Percentiles rank a stretch among this genome's conserved stretches.
These are phyloP conservation scores for Fraxinus dipetala DNA, from an alignment of 305 asterid species.

Conservation along the genomic window DNA sequence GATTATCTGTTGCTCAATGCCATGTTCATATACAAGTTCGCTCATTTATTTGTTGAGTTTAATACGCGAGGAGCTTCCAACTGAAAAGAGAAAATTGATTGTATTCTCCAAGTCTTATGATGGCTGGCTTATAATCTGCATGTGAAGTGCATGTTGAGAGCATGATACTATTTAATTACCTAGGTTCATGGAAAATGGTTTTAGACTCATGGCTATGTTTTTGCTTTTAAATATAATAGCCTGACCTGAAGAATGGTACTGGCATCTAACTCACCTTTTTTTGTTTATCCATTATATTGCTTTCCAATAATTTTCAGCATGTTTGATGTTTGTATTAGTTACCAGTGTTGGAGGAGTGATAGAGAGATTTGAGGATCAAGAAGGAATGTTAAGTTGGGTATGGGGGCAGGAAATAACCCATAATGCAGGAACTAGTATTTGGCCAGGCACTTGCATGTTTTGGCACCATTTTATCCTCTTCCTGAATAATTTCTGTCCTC, in stretches of 20 bases:
- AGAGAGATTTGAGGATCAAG: background rate
- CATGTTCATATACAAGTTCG: background rate
- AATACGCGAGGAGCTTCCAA: background rate
- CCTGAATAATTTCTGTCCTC: background rate
- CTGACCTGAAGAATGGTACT: background rate
- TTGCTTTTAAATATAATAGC: background rate
- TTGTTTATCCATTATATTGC: background rate
- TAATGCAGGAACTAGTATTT: background rate
- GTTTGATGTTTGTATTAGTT: too few relatives aligned
- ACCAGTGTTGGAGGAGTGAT: background rate
- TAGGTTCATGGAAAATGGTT: background rate
- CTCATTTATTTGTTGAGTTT: background rate
- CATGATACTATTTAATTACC: background rate
- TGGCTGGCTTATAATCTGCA: background rate
- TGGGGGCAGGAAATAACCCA: background rate
- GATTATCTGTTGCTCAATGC: background rate
- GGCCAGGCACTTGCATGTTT: background rate
- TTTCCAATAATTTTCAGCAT: background rate
- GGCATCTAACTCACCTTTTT: background rate
- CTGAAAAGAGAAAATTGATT: background rate
- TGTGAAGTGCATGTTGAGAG: background rate
- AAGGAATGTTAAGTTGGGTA: background rate
- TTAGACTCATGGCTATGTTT: background rate
- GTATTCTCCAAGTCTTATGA: background rate
- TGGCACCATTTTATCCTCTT: background rate